Base-by-base conservation (phyloP, 345 rosid genomes). In the Linum lewisii region DNA sequence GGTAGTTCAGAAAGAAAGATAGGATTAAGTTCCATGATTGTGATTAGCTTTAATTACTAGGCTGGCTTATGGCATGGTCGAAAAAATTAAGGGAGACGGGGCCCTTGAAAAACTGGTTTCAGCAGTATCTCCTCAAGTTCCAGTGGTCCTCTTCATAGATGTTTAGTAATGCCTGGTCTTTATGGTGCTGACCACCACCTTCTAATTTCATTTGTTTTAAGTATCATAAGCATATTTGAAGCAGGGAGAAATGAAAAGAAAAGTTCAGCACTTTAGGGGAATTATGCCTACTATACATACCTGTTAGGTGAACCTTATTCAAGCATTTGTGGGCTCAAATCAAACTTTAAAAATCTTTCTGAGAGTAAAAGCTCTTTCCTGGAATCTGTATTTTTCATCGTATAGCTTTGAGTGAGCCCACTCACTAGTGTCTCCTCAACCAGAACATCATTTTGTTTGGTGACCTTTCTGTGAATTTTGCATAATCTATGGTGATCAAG, bases 11-110 rank as follows among this genome's bases (percentile, higher is more conserved):
- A 42, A 38, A 42, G 18, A 16, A 42, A 11, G 47, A 42, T 42
- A 16, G 47, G 34, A 29, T 29, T 29, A 7, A 42, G 47, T 58
- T 20, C 57, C 53, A 60, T 72, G 26, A 65, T 72, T 63, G 72
- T 57, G 47, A 55, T 69, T 51, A 15, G 66, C 66, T 68, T 59
- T 60, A 54, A 57, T 69, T 26, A 60, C 60, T 56, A 62, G 51
- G 47, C 18, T 51, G 50, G 32, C 25, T 62, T 61, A 53, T 47
- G 25, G 24, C 24, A 68, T 57, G n/a, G 20, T 45, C 50, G 58
- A 60, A 63, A 54, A 45, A 32, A 21, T 24, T 42, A 42, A 11
- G 47, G 47, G 47, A 16, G 47, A 42, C 15, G 47, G 47, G 47
- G 13, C 47, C 47, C 47, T 42, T 42, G 18, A 42, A 42, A 42